These are phyloP conservation scores for Spinacia oleracea DNA, from an alignment of 179 eudicot species.

Conservation along the genomic window DNA sequence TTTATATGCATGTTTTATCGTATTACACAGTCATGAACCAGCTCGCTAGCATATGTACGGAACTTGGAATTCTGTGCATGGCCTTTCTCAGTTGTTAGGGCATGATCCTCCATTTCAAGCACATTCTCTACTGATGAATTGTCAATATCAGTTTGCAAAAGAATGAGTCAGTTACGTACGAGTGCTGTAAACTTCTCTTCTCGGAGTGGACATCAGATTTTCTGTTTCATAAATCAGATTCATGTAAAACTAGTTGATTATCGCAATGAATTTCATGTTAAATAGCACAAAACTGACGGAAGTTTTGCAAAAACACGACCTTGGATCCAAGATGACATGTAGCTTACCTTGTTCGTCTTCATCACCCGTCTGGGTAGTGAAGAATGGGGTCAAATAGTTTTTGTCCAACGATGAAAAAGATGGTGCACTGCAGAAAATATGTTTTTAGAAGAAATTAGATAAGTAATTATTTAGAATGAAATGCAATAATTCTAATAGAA, in stretches of 20 bases:
- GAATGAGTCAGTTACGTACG: constrained; percentile 30
- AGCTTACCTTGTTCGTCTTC: constrained; percentile 57
- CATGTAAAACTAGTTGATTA: not conserved
- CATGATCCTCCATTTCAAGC: constrained; percentile 11
- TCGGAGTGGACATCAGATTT: constrained; percentile 41
- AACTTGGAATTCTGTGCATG: constrained; percentile 13
- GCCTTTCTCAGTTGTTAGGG: constrained; percentile 18
- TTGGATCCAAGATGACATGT: not conserved
- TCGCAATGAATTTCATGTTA: not conserved
- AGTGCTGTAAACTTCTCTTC: constrained; percentile 49
- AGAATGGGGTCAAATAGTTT: constrained; percentile 93
- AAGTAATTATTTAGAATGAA: constrained; percentile 4
- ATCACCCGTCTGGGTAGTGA: constrained; percentile 81
- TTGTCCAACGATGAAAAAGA: constrained; percentile 84
- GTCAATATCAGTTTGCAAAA: not conserved
- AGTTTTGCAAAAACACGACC: not conserved
- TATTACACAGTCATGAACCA: constrained; percentile 15
- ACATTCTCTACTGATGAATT: constrained; percentile 14
- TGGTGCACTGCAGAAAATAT: constrained; percentile 57
- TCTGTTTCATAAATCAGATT: constrained; percentile 37
- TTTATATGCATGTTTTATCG: constrained; percentile 20
- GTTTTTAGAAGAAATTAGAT: not conserved
- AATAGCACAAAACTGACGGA: not conserved
- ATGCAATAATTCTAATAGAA: not conserved
- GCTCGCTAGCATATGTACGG: constrained; percentile 33